Conservation (phyloP, 345 rosid species). For the Pugionium dolabratum region DNA sequence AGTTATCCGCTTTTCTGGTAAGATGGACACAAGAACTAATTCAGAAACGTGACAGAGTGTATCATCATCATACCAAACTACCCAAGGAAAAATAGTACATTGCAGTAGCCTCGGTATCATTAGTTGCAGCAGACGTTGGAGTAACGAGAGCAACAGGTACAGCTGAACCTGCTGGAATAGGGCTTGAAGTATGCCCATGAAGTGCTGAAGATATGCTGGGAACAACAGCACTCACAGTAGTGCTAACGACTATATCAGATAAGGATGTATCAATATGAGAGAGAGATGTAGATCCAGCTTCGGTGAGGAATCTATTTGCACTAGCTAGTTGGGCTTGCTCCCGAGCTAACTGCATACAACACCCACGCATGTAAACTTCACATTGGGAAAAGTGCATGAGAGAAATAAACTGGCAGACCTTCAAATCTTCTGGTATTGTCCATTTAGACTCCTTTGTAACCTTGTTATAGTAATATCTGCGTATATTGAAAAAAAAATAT, state of each 20-base stretch:
- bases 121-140: constrained; percentile 45
- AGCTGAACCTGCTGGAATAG: constrained; percentile 52
- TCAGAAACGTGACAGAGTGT: background rate
- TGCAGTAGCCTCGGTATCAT: constrained; percentile 46
- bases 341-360: constrained; percentile 77
- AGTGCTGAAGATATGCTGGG: constrained; percentile 46
- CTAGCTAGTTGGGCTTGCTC: constrained; percentile 72
- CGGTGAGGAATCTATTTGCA: constrained; percentile 48
- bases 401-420: constrained; percentile 51
- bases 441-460: constrained; percentile 91
- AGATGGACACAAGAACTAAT: constrained; percentile 12
- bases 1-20: constrained; percentile 50
- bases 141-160: constrained; percentile 50
- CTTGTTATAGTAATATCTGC: constrained; percentile 95
- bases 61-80: constrained; percentile 23
- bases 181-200: constrained; percentile 59
- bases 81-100: constrained; percentile 45
- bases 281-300: constrained; percentile 49
- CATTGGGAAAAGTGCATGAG: constrained; percentile 13
- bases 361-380: constrained; percentile 18
- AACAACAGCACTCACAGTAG: constrained; percentile 46
- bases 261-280: constrained; percentile 45
- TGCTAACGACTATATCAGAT: constrained; percentile 46
- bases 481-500: constrained; percentile 27
- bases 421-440: constrained; percentile 94